Percentiles rank a stretch among this genome's conserved stretches.
Conservation (phyloP, 495 filamentous ascomycete genomes). For the Podospora australis region DNA sequence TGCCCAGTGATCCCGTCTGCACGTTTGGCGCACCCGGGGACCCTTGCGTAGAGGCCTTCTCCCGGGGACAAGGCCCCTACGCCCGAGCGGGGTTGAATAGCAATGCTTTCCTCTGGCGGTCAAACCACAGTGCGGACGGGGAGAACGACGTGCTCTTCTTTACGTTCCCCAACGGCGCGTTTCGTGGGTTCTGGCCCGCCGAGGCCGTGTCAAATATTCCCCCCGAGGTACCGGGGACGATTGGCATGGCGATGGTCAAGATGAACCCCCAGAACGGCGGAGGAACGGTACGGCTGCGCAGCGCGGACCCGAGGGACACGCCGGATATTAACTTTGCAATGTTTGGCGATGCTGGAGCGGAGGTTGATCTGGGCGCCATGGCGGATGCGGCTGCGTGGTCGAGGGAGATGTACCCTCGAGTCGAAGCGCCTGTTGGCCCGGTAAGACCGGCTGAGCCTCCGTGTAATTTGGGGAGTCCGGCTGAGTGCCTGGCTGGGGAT, state of each 20-base stretch:
- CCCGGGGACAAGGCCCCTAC: conserved; percentile 13
- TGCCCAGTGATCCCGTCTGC: conserved; percentile 11
- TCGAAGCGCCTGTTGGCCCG: conserved; percentile 30
- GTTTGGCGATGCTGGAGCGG: conserved; percentile 29
- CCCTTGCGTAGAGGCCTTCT: conserved; percentile 15
- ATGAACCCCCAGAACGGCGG: conserved; percentile 32
- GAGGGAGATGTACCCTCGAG: too few relatives aligned
- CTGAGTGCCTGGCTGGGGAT: conserved; percentile 37
- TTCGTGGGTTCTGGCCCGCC: conserved; percentile 25
- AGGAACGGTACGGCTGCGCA: conserved; percentile 34
- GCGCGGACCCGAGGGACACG: conserved; percentile 35
- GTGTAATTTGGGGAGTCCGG: conserved; percentile 37
- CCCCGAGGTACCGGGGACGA: conserved; percentile 8
- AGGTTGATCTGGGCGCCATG: conserved; percentile 38
- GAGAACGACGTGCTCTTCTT: conserved; percentile 25
- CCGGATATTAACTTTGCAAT: conserved; percentile 42
- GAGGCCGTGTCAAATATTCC: conserved; percentile 15
- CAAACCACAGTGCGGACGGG: conserved; percentile 1
- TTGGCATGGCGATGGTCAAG: conserved; percentile 18
- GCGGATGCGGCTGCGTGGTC: conserved; percentile 51
- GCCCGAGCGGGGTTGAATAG: conserved; percentile 7
- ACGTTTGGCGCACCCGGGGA: conserved; percentile 20
- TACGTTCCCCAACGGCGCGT: conserved; percentile 25
- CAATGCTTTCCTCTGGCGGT: conserved; percentile 16
- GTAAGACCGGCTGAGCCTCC: conserved; percentile 39